Percentiles rank a stretch among this genome's conserved stretches.
Conservation (phyloP, 2,329 filamentous ascomycete species). For the Tolypocladium ophioglossoides region DNA sequence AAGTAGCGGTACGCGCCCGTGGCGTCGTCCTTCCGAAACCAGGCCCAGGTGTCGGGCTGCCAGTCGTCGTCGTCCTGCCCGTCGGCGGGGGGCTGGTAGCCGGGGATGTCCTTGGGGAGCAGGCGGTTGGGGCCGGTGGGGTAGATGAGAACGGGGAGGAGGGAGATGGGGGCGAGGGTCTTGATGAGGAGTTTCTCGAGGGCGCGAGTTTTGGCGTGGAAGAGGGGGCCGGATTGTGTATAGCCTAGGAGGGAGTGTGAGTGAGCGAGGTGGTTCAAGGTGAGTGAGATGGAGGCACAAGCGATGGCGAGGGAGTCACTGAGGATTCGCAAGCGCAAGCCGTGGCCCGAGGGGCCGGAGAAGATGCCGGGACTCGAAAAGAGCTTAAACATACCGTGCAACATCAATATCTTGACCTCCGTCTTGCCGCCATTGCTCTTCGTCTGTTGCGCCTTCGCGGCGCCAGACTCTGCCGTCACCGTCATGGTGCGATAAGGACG, state of each 20-base stretch:
- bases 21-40: slow-evolving; percentile 66
- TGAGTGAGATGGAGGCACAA: background rate
- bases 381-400: slow-evolving; percentile 46
- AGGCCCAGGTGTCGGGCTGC: slow-evolving; percentile 62
- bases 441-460: slow-evolving; percentile 14
- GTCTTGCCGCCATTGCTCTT: slow-evolving; percentile 29
- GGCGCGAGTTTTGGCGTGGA: slow-evolving; percentile 80
- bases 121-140: slow-evolving; percentile 59
- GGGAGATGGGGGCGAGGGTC: slow-evolving; percentile 49
- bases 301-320: background rate
- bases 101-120: slow-evolving; percentile 55
- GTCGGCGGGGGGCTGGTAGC: slow-evolving; percentile 41
- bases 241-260: slow-evolving; percentile 45
- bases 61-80: slow-evolving; percentile 29
- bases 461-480: slow-evolving; percentile 9
- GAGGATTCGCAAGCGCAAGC: background rate
- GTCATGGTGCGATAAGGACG: slow-evolving; percentile 15
- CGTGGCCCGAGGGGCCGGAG: background rate
- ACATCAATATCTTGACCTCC: slow-evolving; percentile 61
- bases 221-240: slow-evolving; percentile 80
- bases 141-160: slow-evolving; percentile 50
- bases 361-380: no score
- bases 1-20: slow-evolving; percentile 55
- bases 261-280: background rate
- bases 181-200: slow-evolving; percentile 74